Evolutionary conservation across 306 rosid species (phyloP), one percentile per base, ranked within the genome.

Genomic region (Hippophae gyantsensis): DNA sequence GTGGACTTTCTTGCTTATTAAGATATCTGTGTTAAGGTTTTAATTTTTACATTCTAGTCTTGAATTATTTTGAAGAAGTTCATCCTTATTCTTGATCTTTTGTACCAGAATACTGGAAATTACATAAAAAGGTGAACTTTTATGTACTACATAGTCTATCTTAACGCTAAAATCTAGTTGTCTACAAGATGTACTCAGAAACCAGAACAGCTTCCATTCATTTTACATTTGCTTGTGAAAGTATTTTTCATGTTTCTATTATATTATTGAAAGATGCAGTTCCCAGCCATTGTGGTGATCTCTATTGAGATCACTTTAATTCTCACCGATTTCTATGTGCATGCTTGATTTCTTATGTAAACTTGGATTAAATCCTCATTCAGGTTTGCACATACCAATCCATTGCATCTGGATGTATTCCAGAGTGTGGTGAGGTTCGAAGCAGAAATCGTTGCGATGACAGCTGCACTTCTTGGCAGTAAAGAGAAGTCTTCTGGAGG

Each of bases 381-480:
- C 95, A 90, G 98, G 96, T 90, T 90, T 81, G 86, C 96, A 57
- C 98, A 87, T 69, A 90, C 98, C 70, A 90, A 90, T 73, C 98
- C 98, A 11, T 75, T 90, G 84, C 96, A 90, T 85, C 51, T 81
- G 82, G 92, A 87, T 87, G 92, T 90, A 65, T 90, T 90, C 80
- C 78, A 69, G 59, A 90, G 96, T 69, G 87, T 90, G 43, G 89
- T 42, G 56, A 85, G 72, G 58, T 90, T 85, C 71, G 96, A 90
- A 80, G 85, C 92, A 48, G 98, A 87, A 78, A 96, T 90, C 72
- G 98, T 90, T 69, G 92, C 89, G 27, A 90, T 85, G 98, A 90
- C 96, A 53, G 96, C 92, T 43, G 81, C 96, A 49, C 70, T 90
- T 61, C 89, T 90, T 40, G 98, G 96, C 58, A 78, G 95, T 69